phyloP scores from a whole-genome alignment of 2,329 filamentous ascomycete genomes.

The Nakataea oryzae region DNA sequence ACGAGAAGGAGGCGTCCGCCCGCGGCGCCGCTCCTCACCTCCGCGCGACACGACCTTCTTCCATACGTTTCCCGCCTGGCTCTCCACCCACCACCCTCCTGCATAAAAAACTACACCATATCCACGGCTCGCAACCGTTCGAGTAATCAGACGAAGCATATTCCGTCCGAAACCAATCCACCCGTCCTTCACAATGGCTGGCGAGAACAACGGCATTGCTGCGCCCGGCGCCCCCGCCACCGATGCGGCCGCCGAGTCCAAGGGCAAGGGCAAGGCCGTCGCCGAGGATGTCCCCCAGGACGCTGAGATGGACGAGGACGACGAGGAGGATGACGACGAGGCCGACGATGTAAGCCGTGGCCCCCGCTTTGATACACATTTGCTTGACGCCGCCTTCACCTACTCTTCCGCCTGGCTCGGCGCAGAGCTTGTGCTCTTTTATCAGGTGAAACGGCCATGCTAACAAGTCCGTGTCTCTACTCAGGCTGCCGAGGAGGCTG shows the following conservation, averaged over 20 bases:
- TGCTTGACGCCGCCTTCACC: too few species aligned
- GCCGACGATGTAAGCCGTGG: slow-evolving; percentile 40
- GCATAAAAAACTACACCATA: neutral
- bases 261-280: slow-evolving; percentile 69
- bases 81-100: neutral
- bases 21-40: neutral
- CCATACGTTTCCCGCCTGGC: neutral
- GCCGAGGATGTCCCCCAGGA: slow-evolving; percentile 44
- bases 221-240: slow-evolving; percentile 22
- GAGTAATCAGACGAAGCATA: neutral
- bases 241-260: slow-evolving; percentile 21
- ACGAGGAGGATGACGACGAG: slow-evolving; percentile 61
- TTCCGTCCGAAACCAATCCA: neutral
- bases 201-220: slow-evolving; percentile 33
- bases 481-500: neutral
- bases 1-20: neutral
- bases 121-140: neutral
- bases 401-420: neutral
- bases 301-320: slow-evolving; percentile 63
- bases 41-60: neutral
- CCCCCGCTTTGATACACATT: neutral
- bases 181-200: slow-evolving; percentile 26
- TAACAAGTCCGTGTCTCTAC: neutral
- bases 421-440: neutral
- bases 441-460: too few species aligned